Evolutionary conservation across 1,284 basidiomycete species (phyloP), one percentile per base, ranked within the genome.

Genomic region (Mycosarcoma maydis): DNA sequence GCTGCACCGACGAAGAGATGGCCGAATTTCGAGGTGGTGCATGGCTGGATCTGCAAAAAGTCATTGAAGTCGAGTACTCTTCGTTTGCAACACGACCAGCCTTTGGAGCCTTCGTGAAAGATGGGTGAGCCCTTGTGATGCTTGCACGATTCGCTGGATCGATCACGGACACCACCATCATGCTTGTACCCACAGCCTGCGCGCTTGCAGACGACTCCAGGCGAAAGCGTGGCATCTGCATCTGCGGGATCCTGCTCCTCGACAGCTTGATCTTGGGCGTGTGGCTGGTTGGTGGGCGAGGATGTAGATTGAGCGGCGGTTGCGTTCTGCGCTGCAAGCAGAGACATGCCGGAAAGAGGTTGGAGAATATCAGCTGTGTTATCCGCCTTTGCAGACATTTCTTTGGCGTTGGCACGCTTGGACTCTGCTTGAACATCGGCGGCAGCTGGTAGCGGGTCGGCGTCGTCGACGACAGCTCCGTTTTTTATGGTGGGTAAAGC

Each of bases 91-190:
- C 80, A 81, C 3, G 76, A 62, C 61, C 76, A 80, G 42, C 78
- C 78, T 45, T 80, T 81, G 24, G 69, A 73, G n/a, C 80, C 80
- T 44, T 81, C 80, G 62, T 81, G 80, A 57, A 81, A 81, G 67
- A 81, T 78, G 24, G 80, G 69, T 8, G 59, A 53, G 33, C 78
- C 78, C 33, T 54, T 65, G 66, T 81, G 80, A 47, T 74, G 75
- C 10, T 44, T 61, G 64, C 80, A 81, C 36, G 36, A 24, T 47
- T 81, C 80, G 2, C 23, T 33, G 4, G 44, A 30, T 20, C 64
- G 54, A 16, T 75, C 65, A 11, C 74, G 46, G 9, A 45, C 36
- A 6, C 56, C 59, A n/a, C 66, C 72, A 3, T 55, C 42, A 27
- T 51, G 72, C 26, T 46, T 62, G 42, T 46, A 58, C 11, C 52